Conservation (phyloP, 2,329 filamentous ascomycete species). For the Remersonia thermophila region DNA sequence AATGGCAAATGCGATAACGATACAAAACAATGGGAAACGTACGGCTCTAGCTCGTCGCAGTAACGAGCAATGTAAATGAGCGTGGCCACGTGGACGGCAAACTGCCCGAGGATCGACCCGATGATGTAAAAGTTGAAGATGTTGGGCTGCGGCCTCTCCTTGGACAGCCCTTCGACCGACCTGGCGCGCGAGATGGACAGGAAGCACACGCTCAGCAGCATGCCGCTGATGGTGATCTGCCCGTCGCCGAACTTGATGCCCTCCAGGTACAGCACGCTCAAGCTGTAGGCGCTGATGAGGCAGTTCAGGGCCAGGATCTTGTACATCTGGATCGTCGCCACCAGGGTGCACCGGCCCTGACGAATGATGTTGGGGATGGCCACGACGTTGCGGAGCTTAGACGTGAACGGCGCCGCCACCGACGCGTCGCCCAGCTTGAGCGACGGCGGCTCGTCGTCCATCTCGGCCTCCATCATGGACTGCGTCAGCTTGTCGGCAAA, state of each 20-base stretch:
- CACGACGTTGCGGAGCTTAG: conserved; percentile 91
- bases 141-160: conserved; percentile 94
- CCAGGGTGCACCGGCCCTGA: conserved; percentile 91
- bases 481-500: conserved; percentile 79
- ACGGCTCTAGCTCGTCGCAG: conserved; percentile 77
- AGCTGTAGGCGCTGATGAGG: conserved; percentile 91
- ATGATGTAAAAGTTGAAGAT: conserved; percentile 99
- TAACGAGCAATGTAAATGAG: conserved; percentile 88
- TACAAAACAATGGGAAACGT: conserved; percentile 32
- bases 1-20: not conserved
- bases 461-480: conserved; percentile 79
- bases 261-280: conserved; percentile 91
- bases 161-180: conserved; percentile 88
- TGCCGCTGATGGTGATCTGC: conserved; percentile 95
- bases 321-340: conserved; percentile 99
- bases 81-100: conserved; percentile 87
- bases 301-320: conserved; percentile 98
- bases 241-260: conserved; percentile 99
- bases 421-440: conserved; percentile 97
- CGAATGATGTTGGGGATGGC: conserved; percentile 97
- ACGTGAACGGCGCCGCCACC: conserved; percentile 93
- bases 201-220: conserved; percentile 99
- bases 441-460: conserved; percentile 85
- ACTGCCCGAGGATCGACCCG: conserved; percentile 91
- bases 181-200: conserved; percentile 95